A percentile compares a stretch with the other conserved stretches of the same genome.
Evolutionary conservation across 441 rosid genomes (phyloP).

Genomic region (Erysimum cheiri): DNA sequence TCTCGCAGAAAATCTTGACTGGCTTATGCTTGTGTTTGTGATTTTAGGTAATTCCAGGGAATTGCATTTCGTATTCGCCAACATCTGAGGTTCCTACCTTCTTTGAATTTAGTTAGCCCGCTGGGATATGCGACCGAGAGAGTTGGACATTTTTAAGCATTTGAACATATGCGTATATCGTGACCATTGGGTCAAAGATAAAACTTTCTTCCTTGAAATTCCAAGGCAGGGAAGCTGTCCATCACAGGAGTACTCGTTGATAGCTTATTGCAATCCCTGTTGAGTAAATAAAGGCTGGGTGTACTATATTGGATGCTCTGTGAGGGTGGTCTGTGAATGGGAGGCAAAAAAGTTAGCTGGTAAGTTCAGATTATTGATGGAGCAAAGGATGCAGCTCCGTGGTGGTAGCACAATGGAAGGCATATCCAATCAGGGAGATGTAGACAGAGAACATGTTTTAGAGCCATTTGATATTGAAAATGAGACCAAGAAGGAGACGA

Average conservation of each 20-base stretch:
- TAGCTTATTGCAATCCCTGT: not conserved
- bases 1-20: not conserved
- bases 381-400: constrained; percentile 56
- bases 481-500: constrained; percentile 49
- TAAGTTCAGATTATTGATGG: constrained; percentile 45
- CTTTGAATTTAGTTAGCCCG: not conserved
- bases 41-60: constrained; percentile 28
- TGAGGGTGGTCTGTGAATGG: constrained; percentile 40
- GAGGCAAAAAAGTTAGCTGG: constrained; percentile 35
- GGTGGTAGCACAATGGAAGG: constrained; percentile 46
- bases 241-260: constrained; percentile 2
- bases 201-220: constrained; percentile 16
- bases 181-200: constrained; percentile 3
- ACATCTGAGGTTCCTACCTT: constrained; percentile 8
- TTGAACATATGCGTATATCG: not conserved
- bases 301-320: constrained; percentile 43
- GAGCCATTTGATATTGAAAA: constrained; percentile 76
- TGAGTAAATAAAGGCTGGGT: constrained; percentile 19
- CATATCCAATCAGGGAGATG: constrained; percentile 48
- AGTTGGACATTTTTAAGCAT: constrained; percentile 6
- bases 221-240: constrained; percentile 6
- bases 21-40: constrained; percentile 31
- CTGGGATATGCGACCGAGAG: constrained; percentile 17
- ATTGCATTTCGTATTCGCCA: constrained; percentile 16
- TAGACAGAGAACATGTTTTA: constrained; percentile 48